Base-by-base conservation (phyloP, 345 rosid genomes). In the Populus deltoides region DNA sequence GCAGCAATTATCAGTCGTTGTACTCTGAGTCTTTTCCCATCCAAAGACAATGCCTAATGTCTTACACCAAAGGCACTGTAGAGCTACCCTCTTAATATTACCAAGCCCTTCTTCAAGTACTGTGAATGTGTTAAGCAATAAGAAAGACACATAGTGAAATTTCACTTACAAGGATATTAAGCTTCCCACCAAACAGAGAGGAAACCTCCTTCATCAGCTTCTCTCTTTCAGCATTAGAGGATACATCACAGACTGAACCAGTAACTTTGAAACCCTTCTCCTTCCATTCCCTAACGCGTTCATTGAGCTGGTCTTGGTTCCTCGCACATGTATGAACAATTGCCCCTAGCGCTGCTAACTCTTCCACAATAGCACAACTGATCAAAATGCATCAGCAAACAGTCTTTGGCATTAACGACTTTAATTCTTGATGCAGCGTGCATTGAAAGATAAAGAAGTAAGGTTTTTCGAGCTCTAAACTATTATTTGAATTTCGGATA, bases 281-380 rank as follows among this genome's bases (percentile, higher is more conserved):
- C 70, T 67, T 67, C 70, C 70, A 67, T 67, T 67, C 39, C 22
- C n/a, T 16, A 1, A 67, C 10, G 41, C 24, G 6, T 35, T 35
- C 41, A 67, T 67, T 4, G n/a, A 67, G 24, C 22, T 31, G n/a
- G 12, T 67, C 70, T 67, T 36, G 70, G 11, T 7, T 67, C 39
- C 70, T 67, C 41, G 25, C 39, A 36, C 70, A 67, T 67, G 41
- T 67, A 35, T 67, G 70, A 22, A 67, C 70, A 18, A 2, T 67
- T 16, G 70, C 70, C 6, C 70, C 70, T 6, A 67, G 70, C 7
- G 41, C 38, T 3, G 70, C 70, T 43, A 67, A 1, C 22, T 67
- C 70, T 2, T 36, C 70, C 45, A 67, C 70, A 6, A 67, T 17
- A 67, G 70, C 70, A 67, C 18, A 35, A n/a, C 70, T 67, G 70